Base-by-base conservation (phyloP, 129 eudicot species). In the Pseudognaphalium luteoalbum region DNA sequence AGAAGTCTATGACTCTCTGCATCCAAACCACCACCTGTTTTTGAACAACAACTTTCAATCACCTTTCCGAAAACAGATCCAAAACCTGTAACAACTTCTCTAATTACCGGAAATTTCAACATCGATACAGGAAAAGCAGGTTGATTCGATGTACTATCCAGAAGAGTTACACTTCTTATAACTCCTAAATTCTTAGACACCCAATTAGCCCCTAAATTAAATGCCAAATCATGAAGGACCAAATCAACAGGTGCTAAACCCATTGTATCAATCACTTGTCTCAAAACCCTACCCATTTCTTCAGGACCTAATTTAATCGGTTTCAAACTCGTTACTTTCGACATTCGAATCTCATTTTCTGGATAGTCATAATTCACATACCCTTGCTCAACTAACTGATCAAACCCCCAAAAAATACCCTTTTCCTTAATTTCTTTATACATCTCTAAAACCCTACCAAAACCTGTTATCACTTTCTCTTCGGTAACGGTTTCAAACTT, bases 351-450 rank as follows among this genome's bases (percentile, higher is more conserved):
- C 81, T 82, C 81, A 54, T 73, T 72, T 63, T 85, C 92, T 50
- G 81, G 87, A 59, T 78, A 80, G 73, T 91, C 78, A 56, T 78
- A 82, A 63, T 91, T 72, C 58, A 90, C 85, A 85, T 88, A 85
- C 42, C 98, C 98, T 47, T 88, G 77, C 60, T 93, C 98, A 71
- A 93, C 82, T 56, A 93, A 80, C 90, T 88, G 91, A 93, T 93
- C 98, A 85, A 93, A 90, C 74, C 97, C 96, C 97, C 97, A 93
- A 80, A 93, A 93, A 0, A 93, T 5, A 68, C 98, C 98, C 78
- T 93, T 93, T 19, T 90, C 96, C 52, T 81, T 87, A 65, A 93
- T 85, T 25, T 93, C 97, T 62, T 76, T 74, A 73, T 86, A 93
- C 74, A 93, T 68, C 57, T 87, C 97, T 70, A 80, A 34, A 56